Percentiles rank a stretch among this genome's conserved stretches.
Evolutionary conservation across 2,329 filamentous ascomycete genomes (phyloP).

Genomic region (Grosmannia penicillata): DNA sequence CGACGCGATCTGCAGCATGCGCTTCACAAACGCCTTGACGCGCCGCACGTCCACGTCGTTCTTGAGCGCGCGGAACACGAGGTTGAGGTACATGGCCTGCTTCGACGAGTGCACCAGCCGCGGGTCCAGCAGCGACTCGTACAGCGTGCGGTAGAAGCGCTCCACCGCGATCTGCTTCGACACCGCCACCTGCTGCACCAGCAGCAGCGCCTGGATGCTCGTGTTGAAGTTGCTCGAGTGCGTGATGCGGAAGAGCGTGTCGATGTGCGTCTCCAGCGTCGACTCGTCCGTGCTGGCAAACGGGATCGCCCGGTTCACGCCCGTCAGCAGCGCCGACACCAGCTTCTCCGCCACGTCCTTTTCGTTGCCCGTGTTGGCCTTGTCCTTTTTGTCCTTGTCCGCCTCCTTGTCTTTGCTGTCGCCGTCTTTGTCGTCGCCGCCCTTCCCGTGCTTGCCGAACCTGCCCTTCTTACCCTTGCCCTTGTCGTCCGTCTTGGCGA

Average conservation of each 20-base stretch:
- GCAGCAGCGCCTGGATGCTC: constrained; percentile 82
- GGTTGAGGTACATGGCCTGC: constrained; percentile 86
- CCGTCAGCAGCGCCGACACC: constrained; percentile 78
- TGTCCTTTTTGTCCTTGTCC: constrained; percentile 10
- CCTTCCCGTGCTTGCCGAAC: constrained; percentile 20
- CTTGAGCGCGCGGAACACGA: constrained; percentile 79
- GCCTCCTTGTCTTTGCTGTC: neutral
- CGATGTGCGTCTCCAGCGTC: constrained; percentile 73
- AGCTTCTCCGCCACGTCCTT: constrained; percentile 79
- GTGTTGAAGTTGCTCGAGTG: constrained; percentile 99
- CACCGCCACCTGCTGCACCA: constrained; percentile 83
- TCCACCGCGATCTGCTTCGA: constrained; percentile 72
- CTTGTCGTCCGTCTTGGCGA: constrained; percentile 10
- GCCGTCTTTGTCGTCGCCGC: neutral
- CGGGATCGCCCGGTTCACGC: constrained; percentile 90
- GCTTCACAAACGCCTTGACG: constrained; percentile 91
- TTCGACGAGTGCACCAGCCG: constrained; percentile 83
- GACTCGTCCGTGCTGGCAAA: constrained; percentile 73
- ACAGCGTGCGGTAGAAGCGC: constrained; percentile 87
- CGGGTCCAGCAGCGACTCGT: constrained; percentile 86
- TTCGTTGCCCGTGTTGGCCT: constrained; percentile 22
- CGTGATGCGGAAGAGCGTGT: constrained; percentile 89
- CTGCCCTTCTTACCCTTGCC: constrained; percentile 17
- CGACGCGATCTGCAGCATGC: constrained; percentile 73
- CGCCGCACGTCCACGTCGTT: constrained; percentile 79